Conservation (phyloP, 2,329 filamentous ascomycete genomes). For the Hymenoscyphus repandus region DNA sequence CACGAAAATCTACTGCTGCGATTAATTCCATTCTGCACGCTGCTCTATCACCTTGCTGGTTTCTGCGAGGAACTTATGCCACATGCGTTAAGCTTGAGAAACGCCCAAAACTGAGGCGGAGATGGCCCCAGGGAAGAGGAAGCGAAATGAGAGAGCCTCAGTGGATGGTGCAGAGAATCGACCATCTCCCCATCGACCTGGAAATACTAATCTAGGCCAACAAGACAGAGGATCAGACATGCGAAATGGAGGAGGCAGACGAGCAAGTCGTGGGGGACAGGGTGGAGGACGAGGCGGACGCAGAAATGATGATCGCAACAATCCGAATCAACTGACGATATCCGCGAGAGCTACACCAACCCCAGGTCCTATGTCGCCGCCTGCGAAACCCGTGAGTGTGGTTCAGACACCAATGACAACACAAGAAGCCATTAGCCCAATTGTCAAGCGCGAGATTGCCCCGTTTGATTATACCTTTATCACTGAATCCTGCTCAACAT, state of each 20-base stretch:
- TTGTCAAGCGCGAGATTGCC: constrained; percentile 25
- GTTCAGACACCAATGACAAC: constrained; percentile 26
- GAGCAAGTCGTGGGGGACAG: constrained; percentile 42
- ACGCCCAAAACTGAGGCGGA: constrained; percentile 17
- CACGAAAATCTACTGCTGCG: too few relatives aligned
- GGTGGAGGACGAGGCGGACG: constrained; percentile 26
- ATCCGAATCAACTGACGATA: constrained; percentile 25
- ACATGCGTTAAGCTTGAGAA: constrained; percentile 26
- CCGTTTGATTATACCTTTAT: constrained; percentile 69
- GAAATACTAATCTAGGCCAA: constrained; percentile 49
- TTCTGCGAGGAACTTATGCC: constrained; percentile 7
- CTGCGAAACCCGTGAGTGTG: constrained; percentile 26
- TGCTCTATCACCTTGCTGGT: too few relatives aligned
- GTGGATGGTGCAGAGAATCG: constrained; percentile 41
- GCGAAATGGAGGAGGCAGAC: constrained; percentile 40
- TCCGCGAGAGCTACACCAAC: constrained; percentile 28
- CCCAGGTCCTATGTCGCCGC: constrained; percentile 32
- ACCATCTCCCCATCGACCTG: constrained; percentile 58
- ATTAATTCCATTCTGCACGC: too few relatives aligned
- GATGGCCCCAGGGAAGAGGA: constrained; percentile 32
- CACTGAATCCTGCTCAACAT: constrained; percentile 60
- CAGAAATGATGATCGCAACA: constrained; percentile 24
- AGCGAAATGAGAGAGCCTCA: constrained; percentile 32
- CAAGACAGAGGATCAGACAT: constrained; percentile 51
- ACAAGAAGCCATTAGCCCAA: constrained; percentile 25